phyloP scores from a whole-genome alignment of 257 asterid genomes.

The Nyctanthes arbortristis region DNA sequence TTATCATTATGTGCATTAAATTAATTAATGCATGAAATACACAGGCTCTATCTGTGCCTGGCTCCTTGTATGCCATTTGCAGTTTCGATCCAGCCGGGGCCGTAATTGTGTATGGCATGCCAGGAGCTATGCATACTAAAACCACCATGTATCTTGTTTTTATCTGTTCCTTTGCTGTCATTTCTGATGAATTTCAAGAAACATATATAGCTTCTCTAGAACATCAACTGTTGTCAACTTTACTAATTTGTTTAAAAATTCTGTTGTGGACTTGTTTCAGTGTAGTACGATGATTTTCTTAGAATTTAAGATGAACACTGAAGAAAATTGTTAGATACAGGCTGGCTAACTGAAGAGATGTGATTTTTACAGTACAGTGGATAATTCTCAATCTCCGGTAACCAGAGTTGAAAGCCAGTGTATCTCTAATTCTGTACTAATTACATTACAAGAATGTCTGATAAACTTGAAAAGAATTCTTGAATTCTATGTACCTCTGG shows the following conservation, averaged over 20 bases:
- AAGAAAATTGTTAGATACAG: not conserved
- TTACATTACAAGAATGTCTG: not conserved
- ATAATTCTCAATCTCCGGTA: not conserved
- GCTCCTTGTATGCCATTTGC: conserved; percentile 64
- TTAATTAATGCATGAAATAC: not conserved
- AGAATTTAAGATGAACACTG: not conserved
- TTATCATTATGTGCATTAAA: no score
- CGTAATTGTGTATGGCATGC: conserved; percentile 44
- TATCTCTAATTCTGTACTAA: conserved; percentile 13
- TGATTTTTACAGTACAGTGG: conserved; percentile 16
- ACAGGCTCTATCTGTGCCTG: conserved; percentile 32
- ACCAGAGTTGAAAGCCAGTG: conserved; percentile 8
- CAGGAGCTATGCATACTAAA: conserved; percentile 45
- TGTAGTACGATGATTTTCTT: not conserved
- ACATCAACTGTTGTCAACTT: not conserved
- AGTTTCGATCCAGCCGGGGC: conserved; percentile 19
- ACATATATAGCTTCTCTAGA: not conserved
- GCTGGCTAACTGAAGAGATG: not conserved
- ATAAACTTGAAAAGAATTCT: not conserved
- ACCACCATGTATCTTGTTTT: not conserved
- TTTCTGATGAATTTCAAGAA: not conserved
- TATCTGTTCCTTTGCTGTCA: not conserved
- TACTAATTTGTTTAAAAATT: not conserved
- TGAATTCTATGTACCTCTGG: not conserved
- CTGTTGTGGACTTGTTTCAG: not conserved